Conservation (phyloP, 2,329 filamentous ascomycete species). For the Byssoonygena ceratinophila region DNA sequence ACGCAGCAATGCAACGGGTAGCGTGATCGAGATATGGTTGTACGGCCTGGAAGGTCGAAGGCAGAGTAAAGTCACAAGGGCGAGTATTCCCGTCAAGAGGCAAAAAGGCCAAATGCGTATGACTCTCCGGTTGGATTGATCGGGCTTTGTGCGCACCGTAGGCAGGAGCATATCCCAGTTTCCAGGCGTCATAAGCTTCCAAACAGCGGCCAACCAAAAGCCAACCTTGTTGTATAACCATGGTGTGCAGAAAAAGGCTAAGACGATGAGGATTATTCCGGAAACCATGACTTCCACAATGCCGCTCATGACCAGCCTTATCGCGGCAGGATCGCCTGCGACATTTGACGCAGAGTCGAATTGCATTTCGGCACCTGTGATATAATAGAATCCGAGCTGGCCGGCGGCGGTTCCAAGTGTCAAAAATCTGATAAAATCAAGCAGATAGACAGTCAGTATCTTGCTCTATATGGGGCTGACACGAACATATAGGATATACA, state of each 20-base stretch:
- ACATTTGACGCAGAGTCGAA: conserved; percentile 26
- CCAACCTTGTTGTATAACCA: conserved; percentile 18
- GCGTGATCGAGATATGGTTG: conserved; percentile 24
- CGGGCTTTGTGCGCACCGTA: conserved; percentile 3
- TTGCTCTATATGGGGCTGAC: background rate
- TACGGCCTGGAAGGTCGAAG: conserved; percentile 24
- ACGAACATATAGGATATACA: conserved; percentile 11
- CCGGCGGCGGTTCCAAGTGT: conserved; percentile 21
- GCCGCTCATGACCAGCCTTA: conserved; percentile 25
- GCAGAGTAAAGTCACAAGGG: conserved; percentile 18
- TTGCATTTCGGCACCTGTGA: conserved; percentile 26
- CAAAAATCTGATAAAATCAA: conserved; percentile 16
- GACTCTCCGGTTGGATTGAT: conserved; percentile 8
- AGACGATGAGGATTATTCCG: conserved; percentile 17
- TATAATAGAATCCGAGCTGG: conserved; percentile 26
- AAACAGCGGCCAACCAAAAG: conserved; percentile 21
- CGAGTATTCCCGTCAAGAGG: conserved; percentile 6
- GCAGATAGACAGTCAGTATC: background rate
- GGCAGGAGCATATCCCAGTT: conserved; percentile 18
- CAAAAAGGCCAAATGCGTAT: conserved; percentile 19
- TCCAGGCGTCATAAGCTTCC: conserved; percentile 13
- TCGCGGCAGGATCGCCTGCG: conserved; percentile 23
- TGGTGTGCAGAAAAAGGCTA: conserved; percentile 20
- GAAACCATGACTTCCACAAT: conserved; percentile 22
- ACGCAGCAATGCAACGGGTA: conserved; percentile 23